These are phyloP conservation scores for Chrysanthemum seticuspe DNA, from an alignment of 129 eudicot genomes.

Conservation along the genomic window DNA sequence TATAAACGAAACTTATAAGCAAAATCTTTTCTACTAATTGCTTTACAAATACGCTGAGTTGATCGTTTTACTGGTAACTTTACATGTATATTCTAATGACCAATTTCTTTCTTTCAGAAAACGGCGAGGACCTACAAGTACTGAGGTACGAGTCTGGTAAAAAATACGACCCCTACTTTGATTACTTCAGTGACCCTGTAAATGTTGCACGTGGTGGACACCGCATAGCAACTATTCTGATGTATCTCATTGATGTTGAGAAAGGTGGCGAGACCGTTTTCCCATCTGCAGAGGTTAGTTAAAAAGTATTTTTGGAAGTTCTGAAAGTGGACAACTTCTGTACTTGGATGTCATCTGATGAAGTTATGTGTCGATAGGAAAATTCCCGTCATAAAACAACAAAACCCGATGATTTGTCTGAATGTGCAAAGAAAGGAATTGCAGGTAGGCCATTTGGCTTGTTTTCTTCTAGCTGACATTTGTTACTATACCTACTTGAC, in stretches of 20 bases:
- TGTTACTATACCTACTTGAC: background rate
- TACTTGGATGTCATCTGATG: background rate
- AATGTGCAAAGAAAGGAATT: constrained; percentile 85
- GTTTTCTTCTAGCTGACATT: background rate
- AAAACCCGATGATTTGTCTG: constrained; percentile 64
- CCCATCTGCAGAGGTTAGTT: constrained; percentile 87
- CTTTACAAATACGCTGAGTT: too few relatives aligned
- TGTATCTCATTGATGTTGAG: constrained; percentile 84
- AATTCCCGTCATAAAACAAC: constrained; percentile 57
- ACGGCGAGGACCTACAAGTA: constrained; percentile 96
- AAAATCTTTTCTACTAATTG: too few relatives aligned
- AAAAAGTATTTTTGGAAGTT: too few relatives aligned
- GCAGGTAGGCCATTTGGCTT: constrained; percentile 54
- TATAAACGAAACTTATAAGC: too few relatives aligned
- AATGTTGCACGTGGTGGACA: constrained; percentile 94
- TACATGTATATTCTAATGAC: too few relatives aligned
- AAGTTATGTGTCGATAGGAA: constrained; percentile 37
- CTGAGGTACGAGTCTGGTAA: constrained; percentile 84
- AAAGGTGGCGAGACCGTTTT: constrained; percentile 98
- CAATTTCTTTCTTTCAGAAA: too few relatives aligned
- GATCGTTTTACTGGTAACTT: too few relatives aligned
- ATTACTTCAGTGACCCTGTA: constrained; percentile 80
- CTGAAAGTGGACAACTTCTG: background rate
- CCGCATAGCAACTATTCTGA: constrained; percentile 87
- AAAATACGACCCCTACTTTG: constrained; percentile 88